These are phyloP conservation scores for Monosporascus sp. DNA, from an alignment of 2,329 filamentous ascomycete genomes.

Conservation along the genomic window DNA sequence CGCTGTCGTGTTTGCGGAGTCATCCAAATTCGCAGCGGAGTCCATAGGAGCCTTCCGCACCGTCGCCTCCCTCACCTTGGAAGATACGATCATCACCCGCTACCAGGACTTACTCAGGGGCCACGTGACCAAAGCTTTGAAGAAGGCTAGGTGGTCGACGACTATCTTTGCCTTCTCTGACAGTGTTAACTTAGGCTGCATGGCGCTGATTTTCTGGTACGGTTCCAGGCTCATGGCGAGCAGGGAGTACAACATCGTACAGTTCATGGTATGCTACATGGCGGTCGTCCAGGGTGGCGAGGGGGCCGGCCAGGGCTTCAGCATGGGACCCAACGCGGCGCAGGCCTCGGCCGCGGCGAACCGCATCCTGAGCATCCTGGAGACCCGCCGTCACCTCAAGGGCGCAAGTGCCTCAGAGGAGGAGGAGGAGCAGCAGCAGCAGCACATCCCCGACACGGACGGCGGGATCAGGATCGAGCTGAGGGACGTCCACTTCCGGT, in stretches of 20 bases:
- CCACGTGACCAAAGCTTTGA: conserved; percentile 57
- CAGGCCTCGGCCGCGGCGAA: conserved; percentile 56
- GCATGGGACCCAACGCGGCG: conserved; percentile 60
- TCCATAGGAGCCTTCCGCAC: conserved; percentile 71
- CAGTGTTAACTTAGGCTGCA: conserved; percentile 57
- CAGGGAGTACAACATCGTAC: conserved; percentile 41
- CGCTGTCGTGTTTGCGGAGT: conserved; percentile 62
- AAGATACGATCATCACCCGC: conserved; percentile 57
- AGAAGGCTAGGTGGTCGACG: conserved; percentile 57
- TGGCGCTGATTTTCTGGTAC: conserved; percentile 65
- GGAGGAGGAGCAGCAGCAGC: conserved; percentile 7
- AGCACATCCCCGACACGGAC: conserved; percentile 38
- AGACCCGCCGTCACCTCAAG: conserved; percentile 33
- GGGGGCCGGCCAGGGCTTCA: conserved; percentile 61
- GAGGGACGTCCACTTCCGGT: conserved; percentile 53
- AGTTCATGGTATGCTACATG: conserved; percentile 58
- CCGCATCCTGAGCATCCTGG: conserved; percentile 50
- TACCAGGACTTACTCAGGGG: conserved; percentile 55
- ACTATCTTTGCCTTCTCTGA: conserved; percentile 66
- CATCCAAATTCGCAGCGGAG: conserved; percentile 70
- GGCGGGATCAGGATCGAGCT: conserved; percentile 54
- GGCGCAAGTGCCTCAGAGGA: conserved; percentile 10
- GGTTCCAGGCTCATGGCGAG: conserved; percentile 54
- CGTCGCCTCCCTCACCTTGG: conserved; percentile 65
- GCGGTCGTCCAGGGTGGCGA: conserved; percentile 65